phyloP scores from a whole-genome alignment of 306 rosid genomes.

The Amphicarpaea edgeworthii region DNA sequence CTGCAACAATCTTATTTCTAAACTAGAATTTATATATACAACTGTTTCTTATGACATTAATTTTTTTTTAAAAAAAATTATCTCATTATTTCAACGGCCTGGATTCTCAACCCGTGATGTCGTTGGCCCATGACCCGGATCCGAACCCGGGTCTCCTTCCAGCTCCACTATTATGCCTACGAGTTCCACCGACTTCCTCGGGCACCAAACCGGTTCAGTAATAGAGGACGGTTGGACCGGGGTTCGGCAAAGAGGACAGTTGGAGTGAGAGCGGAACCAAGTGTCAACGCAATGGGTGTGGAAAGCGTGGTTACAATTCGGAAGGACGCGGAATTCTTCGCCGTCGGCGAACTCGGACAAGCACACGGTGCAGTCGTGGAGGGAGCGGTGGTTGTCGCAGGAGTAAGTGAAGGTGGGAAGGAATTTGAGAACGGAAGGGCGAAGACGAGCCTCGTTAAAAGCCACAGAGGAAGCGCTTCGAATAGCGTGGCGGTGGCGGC shows the following conservation, averaged over 20 bases:
- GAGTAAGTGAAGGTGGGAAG: slow-evolving; percentile 53
- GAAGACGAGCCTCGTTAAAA: slow-evolving; percentile 34
- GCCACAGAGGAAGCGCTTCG: background rate
- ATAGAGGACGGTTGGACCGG: background rate
- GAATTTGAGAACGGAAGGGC: slow-evolving; percentile 42
- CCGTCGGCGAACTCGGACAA: slow-evolving; percentile 49
- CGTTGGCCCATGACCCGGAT: background rate
- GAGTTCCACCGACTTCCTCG: slow-evolving; percentile 42
- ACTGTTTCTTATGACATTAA: too few relatives aligned
- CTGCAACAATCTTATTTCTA: background rate
- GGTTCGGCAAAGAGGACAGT: slow-evolving; percentile 57
- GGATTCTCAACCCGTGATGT: background rate
- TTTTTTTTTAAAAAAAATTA: too few relatives aligned
- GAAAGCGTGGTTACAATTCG: slow-evolving; percentile 57
- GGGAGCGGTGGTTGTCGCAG: slow-evolving; percentile 2
- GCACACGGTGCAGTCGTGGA: slow-evolving; percentile 53
- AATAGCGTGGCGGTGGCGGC: slow-evolving; percentile 1
- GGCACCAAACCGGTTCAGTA: slow-evolving; percentile 22
- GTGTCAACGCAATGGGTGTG: slow-evolving; percentile 54
- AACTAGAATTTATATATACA: background rate
- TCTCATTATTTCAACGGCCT: too few relatives aligned
- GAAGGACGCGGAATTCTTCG: slow-evolving; percentile 48
- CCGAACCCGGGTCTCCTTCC: background rate
- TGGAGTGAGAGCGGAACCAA: slow-evolving; percentile 58
- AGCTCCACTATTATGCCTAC: background rate